Percentiles rank a stretch among this genome's conserved stretches.
phyloP scores from a whole-genome alignment of 176 grass and related monocot genomes.

The Zea luxurians region DNA sequence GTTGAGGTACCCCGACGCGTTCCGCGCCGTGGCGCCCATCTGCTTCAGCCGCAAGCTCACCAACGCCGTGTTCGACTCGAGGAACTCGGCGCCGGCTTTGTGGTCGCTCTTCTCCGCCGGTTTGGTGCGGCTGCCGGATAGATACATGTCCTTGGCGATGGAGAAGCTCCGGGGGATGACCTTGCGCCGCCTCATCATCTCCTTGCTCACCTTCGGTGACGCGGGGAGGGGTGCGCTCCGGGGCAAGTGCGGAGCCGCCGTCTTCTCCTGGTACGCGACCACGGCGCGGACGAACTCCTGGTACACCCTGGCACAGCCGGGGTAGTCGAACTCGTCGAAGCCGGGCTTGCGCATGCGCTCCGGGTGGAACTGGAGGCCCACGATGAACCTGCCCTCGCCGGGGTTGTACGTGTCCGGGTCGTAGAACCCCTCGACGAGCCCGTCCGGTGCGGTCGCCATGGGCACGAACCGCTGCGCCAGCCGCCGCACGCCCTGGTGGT shows the following conservation, averaged over 20 bases:
- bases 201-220: constrained; percentile 40
- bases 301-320: constrained; percentile 70
- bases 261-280: constrained; percentile 60
- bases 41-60: constrained; percentile 90
- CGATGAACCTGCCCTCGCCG: constrained; percentile 72
- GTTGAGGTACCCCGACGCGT: constrained; percentile 70
- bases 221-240: neutral
- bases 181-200: constrained; percentile 64
- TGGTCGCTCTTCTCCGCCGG: constrained; percentile 42
- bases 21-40: constrained; percentile 93
- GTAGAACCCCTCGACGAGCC: constrained; percentile 76
- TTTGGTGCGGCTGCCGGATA: neutral
- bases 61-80: constrained; percentile 58
- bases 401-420: constrained; percentile 78
- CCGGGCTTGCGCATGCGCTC: constrained; percentile 72
- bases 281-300: constrained; percentile 88
- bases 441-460: constrained; percentile 74
- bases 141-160: constrained; percentile 72
- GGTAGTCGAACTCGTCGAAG: constrained; percentile 83
- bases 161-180: constrained; percentile 68
- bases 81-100: constrained; percentile 67
- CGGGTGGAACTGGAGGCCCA: constrained; percentile 94
- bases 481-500: constrained; percentile 80
- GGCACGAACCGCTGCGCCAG: constrained; percentile 73
- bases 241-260: neutral